Percentiles rank a stretch among this genome's conserved stretches.
Conservation (phyloP, 441 rosid species). For the Cnidoscolus chayamansa region DNA sequence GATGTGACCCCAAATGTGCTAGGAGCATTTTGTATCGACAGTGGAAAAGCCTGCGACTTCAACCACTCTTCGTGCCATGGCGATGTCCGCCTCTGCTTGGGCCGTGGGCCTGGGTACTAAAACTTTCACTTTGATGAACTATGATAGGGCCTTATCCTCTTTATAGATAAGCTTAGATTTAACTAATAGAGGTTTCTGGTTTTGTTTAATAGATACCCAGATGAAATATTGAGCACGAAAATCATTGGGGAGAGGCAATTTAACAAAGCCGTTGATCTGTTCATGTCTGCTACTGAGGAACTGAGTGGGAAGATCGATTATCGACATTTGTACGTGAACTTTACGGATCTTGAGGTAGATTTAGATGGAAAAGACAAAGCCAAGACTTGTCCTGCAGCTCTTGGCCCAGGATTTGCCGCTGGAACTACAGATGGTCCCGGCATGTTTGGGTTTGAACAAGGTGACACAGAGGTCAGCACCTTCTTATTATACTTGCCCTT, state of each 20-base stretch:
- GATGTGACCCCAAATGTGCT: conserved; percentile 58
- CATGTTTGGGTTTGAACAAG: conserved; percentile 54
- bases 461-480: conserved; percentile 44
- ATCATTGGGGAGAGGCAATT: conserved; percentile 53
- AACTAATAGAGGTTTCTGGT: background rate
- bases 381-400: conserved; percentile 50
- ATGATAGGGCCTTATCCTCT: background rate
- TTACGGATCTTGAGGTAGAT: conserved; percentile 46
- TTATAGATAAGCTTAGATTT: background rate
- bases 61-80: conserved; percentile 58
- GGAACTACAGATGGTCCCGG: conserved; percentile 68
- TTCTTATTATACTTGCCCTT: background rate
- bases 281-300: conserved; percentile 35
- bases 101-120: conserved; percentile 61
- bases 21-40: conserved; percentile 51
- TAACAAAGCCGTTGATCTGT: conserved; percentile 37
- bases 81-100: conserved; percentile 48
- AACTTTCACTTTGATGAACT: background rate
- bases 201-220: conserved; percentile 38
- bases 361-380: conserved; percentile 28
- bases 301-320: conserved; percentile 44
- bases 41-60: conserved; percentile 50
- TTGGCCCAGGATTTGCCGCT: conserved; percentile 60
- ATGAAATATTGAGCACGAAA: conserved; percentile 51
- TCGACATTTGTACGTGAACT: conserved; percentile 44